Conservation (phyloP, 352 stramenopile species). For the Blastocystis sp. region DNA sequence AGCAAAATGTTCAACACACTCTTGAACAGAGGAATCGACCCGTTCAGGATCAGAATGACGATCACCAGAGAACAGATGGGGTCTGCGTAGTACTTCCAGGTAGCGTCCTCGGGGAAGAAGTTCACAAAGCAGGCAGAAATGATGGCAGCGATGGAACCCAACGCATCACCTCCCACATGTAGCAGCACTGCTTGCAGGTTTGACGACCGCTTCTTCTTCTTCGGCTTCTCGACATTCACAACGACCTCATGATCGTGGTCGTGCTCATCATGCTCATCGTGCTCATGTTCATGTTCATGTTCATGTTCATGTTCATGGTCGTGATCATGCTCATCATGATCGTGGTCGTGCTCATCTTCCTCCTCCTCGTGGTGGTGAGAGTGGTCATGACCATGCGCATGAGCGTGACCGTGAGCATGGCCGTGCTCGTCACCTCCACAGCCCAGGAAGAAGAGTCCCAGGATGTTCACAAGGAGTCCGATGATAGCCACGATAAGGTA, state of each 20-base stretch:
- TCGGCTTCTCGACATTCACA: neutral
- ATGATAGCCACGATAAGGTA: conserved; percentile 17
- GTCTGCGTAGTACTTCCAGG: conserved; percentile 66
- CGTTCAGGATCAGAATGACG: conserved; percentile 71
- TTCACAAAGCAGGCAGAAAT: conserved; percentile 71
- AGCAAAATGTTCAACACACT: conserved; percentile 41
- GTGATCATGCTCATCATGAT: conserved; percentile 40
- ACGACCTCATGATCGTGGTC: conserved; percentile 26
- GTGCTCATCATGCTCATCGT: conserved; percentile 64
- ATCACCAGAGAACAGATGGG: conserved; percentile 76
- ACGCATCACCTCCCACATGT: conserved; percentile 77
- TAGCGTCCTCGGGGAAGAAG: conserved; percentile 68
- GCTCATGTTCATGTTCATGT: conserved; percentile 66
- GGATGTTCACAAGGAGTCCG: conserved; percentile 75
- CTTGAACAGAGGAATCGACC: conserved; percentile 54
- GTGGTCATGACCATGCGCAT: conserved; percentile 63
- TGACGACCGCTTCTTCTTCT: conserved; percentile 67
- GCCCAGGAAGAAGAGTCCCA: conserved; percentile 78
- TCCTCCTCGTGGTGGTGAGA: neutral
- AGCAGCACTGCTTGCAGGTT: conserved; percentile 84
- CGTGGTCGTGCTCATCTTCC: conserved; percentile 36
- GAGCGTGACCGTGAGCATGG: conserved; percentile 68
- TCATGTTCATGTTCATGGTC: conserved; percentile 61
- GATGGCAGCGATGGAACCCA: conserved; percentile 80
- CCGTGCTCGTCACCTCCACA: conserved; percentile 66